A percentile compares a stretch with the other conserved stretches of the same genome.
Conservation (phyloP, 2,329 filamentous ascomycete species). For the Colletotrichum falcatum region DNA sequence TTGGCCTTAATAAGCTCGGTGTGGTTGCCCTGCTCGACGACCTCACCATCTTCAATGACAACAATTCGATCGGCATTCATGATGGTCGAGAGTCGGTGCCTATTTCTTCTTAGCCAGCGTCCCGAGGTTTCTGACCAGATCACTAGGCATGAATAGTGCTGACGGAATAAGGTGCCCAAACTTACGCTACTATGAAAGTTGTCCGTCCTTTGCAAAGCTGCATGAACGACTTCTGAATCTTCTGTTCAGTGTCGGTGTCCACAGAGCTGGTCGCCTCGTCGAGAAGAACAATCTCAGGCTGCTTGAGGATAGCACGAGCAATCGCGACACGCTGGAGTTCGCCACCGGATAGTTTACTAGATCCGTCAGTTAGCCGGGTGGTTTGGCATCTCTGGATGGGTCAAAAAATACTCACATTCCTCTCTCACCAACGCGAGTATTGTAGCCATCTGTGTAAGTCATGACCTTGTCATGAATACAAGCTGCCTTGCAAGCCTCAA, state of each 20-base stretch:
- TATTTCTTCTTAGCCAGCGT: conserved; percentile 44
- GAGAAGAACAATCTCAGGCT: conserved; percentile 79
- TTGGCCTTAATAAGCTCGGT: conserved; percentile 66
- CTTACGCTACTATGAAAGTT: conserved; percentile 74
- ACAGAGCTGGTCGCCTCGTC: conserved; percentile 86
- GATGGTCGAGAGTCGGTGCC: conserved; percentile 77
- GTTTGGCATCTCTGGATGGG: not conserved
- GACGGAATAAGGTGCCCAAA: conserved; percentile 28
- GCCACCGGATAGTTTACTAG: conserved; percentile 72
- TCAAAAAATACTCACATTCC: conserved; percentile 54
- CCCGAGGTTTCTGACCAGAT: not conserved
- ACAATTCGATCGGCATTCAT: conserved; percentile 77
- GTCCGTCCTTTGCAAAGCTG: conserved; percentile 71
- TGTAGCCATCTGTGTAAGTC: conserved; percentile 64
- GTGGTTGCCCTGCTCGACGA: conserved; percentile 74
- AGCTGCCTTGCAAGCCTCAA: conserved; percentile 65
- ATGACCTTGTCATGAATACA: conserved; percentile 70
- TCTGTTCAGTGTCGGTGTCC: conserved; percentile 76
- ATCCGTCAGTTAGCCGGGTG: conserved; percentile 42
- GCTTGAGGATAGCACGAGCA: conserved; percentile 78
- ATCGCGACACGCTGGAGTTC: conserved; percentile 76
- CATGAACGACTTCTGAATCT: conserved; percentile 72
- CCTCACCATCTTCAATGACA: conserved; percentile 71
- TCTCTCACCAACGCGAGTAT: conserved; percentile 63
- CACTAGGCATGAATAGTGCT: not conserved